Percentiles rank a stretch among this genome's conserved stretches.
Conservation (phyloP, 192 early-diverging fungal genomes). For the Oehlia diaphana region DNA sequence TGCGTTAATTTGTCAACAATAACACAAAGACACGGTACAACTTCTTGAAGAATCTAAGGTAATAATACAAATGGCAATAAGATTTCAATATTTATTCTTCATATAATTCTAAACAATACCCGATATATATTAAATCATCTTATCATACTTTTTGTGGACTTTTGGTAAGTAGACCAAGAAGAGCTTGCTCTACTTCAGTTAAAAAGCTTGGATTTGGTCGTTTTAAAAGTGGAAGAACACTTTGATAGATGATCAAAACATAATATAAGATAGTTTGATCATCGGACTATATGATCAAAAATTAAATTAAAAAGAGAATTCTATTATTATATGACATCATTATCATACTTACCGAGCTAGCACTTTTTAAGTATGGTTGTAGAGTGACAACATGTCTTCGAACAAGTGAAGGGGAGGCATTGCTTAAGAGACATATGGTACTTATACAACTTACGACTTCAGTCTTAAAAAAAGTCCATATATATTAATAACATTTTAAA, state of each 20-base stretch:
- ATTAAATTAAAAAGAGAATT: slow-evolving; percentile 1
- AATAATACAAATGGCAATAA: background rate
- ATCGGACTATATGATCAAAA: slow-evolving; percentile 33
- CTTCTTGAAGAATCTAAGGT: slow-evolving; percentile 57
- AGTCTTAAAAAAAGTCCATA: slow-evolving; percentile 5
- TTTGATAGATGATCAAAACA: slow-evolving; percentile 54
- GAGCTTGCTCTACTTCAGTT: slow-evolving; percentile 56
- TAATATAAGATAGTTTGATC: slow-evolving; percentile 52
- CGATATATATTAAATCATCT: too few species aligned
- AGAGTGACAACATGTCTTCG: slow-evolving; percentile 52
- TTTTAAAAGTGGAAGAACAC: slow-evolving; percentile 49
- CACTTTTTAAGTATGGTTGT: slow-evolving; percentile 58
- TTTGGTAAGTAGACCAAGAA: slow-evolving; percentile 57
- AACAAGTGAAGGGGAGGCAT: slow-evolving; percentile 55
- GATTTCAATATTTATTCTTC: background rate
- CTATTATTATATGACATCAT: background rate
- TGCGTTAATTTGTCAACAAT: slow-evolving; percentile 64
- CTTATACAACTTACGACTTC: slow-evolving; percentile 42
- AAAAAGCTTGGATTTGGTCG: slow-evolving; percentile 59
- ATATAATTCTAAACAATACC: too few species aligned
- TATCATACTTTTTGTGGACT: slow-evolving; percentile 45
- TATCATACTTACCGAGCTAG: slow-evolving; percentile 18
- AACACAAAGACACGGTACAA: slow-evolving; percentile 72
- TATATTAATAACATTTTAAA: slow-evolving; percentile 28
- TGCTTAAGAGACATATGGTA: slow-evolving; percentile 52